phyloP scores from a whole-genome alignment of 768 basidiomycete species.

The Rhodotorula graminis region DNA sequence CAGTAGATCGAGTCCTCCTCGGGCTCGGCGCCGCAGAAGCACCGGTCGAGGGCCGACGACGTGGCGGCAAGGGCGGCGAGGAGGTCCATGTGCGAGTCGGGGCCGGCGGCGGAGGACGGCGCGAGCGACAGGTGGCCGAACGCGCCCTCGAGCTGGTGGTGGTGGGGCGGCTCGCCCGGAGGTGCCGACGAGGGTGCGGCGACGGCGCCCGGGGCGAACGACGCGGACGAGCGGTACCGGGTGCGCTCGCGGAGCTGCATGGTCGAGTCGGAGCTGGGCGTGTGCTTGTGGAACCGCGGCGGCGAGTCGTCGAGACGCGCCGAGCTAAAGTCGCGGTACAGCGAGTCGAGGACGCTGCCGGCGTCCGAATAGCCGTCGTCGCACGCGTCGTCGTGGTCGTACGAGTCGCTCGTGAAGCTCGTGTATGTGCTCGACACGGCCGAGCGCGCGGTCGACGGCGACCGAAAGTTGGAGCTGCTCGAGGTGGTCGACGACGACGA shows the following conservation, averaged over 20 bases:
- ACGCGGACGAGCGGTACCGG: constrained; percentile 32
- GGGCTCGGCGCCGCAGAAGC: constrained; percentile 30
- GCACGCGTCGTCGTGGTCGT: not conserved
- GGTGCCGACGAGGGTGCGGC: not conserved
- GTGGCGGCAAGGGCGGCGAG: constrained; percentile 21
- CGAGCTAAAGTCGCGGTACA: constrained; percentile 6
- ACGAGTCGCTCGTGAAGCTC: constrained; percentile 6
- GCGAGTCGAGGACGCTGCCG: constrained; percentile 20
- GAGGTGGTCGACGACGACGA: not conserved
- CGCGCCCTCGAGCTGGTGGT: constrained; percentile 4
- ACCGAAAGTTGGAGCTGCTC: not conserved
- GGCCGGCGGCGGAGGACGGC: not conserved
- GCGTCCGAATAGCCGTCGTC: constrained; percentile 11
- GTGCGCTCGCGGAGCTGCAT: constrained; percentile 18
- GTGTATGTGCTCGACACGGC: not conserved
- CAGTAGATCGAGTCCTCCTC: constrained; percentile 39
- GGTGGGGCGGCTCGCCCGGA: not conserved
- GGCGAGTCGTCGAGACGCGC: not conserved
- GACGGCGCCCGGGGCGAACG: not conserved
- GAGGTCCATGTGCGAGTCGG: constrained; percentile 10
- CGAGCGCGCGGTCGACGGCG: not conserved
- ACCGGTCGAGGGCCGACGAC: constrained; percentile 24
- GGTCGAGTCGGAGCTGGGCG: not conserved
- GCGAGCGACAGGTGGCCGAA: not conserved
- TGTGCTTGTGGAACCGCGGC: not conserved